phyloP scores from a whole-genome alignment of 148 eudicot genomes.

The Arbutus unedo region DNA sequence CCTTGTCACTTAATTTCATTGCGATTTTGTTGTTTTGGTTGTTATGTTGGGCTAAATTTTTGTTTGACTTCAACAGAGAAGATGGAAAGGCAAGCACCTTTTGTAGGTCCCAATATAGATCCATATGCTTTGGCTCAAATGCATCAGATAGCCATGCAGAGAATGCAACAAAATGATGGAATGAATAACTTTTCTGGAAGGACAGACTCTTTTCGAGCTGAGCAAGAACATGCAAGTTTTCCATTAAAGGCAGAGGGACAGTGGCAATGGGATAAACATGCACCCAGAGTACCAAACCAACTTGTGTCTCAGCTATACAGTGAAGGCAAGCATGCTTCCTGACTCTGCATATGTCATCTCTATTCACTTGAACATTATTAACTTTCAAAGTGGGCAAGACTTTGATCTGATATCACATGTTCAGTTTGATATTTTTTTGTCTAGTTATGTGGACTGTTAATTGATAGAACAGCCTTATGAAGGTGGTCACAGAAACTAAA shows the following conservation, averaged over 20 bases:
- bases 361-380: not conserved
- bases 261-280: conserved; percentile 47
- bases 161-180: conserved; percentile 26
- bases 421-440: not conserved
- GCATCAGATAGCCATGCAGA: conserved; percentile 29
- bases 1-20: not conserved
- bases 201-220: conserved; percentile 22
- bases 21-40: not conserved
- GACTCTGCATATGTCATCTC: not conserved
- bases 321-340: conserved; percentile 27
- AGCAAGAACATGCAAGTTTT: conserved; percentile 31
- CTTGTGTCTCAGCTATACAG: conserved; percentile 36
- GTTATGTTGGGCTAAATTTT: conserved; percentile 2
- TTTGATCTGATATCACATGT: not conserved
- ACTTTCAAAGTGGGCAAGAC: not conserved
- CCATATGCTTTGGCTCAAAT: conserved; percentile 23
- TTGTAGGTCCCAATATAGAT: not conserved
- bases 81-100: conserved; percentile 18
- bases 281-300: conserved; percentile 21
- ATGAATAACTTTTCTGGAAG: conserved; percentile 27
- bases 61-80: not conserved
- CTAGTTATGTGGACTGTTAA: not conserved
- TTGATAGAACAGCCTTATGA: not conserved
- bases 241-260: conserved; percentile 30
- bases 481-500: not conserved